A percentile compares a stretch with the other conserved stretches of the same genome.
Evolutionary conservation across 257 asterid species (phyloP).

Genomic region (Solanum infundibuliforme): DNA sequence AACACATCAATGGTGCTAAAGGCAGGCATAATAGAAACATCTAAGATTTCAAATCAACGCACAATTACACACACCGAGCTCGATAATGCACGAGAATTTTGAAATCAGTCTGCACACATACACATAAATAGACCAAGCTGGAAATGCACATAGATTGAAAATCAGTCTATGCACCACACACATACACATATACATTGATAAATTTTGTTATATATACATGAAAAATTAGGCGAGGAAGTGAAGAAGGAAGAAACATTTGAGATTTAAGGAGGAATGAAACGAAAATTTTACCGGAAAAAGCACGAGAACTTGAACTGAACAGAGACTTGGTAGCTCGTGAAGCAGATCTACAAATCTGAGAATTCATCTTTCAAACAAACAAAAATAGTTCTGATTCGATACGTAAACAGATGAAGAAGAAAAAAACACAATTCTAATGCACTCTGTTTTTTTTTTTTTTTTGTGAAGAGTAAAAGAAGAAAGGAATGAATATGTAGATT

Average conservation of each 20-base stretch:
- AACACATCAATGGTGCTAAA: not conserved
- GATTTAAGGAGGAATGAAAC: not conserved
- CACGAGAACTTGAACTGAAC: constrained; percentile 46
- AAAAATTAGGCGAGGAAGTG: not conserved
- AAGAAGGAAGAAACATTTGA: not conserved
- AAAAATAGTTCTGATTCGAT: not conserved
- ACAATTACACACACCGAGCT: not conserved
- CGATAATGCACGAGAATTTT: not conserved
- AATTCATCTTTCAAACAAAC: constrained; percentile 40
- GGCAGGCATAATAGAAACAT: not conserved
- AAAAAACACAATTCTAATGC: not conserved
- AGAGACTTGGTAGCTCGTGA: constrained; percentile 46
- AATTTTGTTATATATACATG: not conserved
- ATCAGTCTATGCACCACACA: not conserved
- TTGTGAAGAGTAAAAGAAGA: not conserved
- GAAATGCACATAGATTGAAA: not conserved
- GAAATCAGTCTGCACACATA: not conserved
- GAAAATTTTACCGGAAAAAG: constrained; percentile 51
- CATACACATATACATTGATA: not conserved
- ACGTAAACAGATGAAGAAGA: not conserved
- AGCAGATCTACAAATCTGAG: constrained; percentile 71
- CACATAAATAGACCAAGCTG: not conserved
- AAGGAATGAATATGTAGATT: not conserved
- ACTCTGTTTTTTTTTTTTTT: not conserved
- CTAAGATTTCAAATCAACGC: not conserved